Percentiles rank a stretch among this genome's conserved stretches.
phyloP scores from a whole-genome alignment of 106 monocot species.

The Chionographis japonica region DNA sequence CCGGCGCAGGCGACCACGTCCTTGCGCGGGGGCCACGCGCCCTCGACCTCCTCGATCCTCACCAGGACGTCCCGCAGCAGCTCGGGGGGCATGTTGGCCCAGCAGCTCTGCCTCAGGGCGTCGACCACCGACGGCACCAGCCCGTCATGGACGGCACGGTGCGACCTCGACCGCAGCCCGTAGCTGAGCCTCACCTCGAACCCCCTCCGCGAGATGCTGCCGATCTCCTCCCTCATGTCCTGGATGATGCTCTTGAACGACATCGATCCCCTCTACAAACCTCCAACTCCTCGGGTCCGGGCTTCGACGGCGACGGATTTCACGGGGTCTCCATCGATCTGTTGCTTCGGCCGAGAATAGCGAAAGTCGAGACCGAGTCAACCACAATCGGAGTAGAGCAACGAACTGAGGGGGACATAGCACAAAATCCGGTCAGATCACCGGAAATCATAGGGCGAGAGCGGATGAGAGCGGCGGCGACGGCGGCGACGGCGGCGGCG shows the following conservation, averaged over 20 bases:
- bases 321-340: no score
- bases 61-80: constrained; percentile 71
- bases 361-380: no score
- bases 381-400: no score
- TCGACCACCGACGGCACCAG: constrained; percentile 14
- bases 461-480: no score
- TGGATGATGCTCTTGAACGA: constrained; percentile 69
- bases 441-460: no score
- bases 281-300: no score
- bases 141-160: constrained; percentile 30
- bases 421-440: no score
- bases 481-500: no score
- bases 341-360: no score
- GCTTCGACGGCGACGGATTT: no score
- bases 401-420: no score
- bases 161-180: constrained; percentile 44
- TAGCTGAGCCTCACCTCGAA: constrained; percentile 39
- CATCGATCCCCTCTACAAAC: constrained; percentile 15
- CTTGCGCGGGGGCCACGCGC: constrained; percentile 59
- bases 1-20: constrained; percentile 85
- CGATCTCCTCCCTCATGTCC: constrained; percentile 67
- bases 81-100: constrained; percentile 82
- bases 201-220: constrained; percentile 53
- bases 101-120: constrained; percentile 46
- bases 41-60: constrained; percentile 73